A percentile compares a stretch with the other conserved stretches of the same genome.
phyloP scores from a whole-genome alignment of 257 asterid genomes.

The Rauvolfia tetraphylla region DNA sequence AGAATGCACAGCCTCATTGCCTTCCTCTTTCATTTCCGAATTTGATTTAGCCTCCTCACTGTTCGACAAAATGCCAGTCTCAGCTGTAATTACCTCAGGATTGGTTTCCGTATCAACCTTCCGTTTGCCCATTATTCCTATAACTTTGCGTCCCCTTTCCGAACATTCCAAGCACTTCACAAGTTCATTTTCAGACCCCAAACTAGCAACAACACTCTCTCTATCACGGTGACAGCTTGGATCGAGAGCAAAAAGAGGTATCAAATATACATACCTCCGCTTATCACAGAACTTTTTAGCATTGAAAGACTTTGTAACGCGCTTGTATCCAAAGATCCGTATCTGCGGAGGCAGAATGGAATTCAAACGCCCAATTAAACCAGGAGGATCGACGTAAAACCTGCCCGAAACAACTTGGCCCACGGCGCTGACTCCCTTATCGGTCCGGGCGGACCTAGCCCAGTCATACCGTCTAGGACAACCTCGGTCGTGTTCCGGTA shows the following conservation, averaged over 20 bases:
- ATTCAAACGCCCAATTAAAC: slow-evolving; percentile 74
- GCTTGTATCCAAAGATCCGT: slow-evolving; percentile 73
- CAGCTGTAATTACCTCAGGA: slow-evolving; percentile 19
- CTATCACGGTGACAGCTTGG: slow-evolving; percentile 77
- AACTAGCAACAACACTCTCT: slow-evolving; percentile 82
- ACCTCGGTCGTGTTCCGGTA: slow-evolving; percentile 79
- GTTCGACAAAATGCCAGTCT: slow-evolving; percentile 28
- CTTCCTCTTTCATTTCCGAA: slow-evolving; percentile 7
- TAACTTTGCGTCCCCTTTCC: slow-evolving; percentile 82
- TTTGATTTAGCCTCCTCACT: slow-evolving; percentile 15
- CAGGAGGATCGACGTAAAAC: slow-evolving; percentile 84
- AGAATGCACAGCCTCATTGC: slow-evolving; percentile 13
- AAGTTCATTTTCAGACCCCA: slow-evolving; percentile 69
- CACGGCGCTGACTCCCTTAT: slow-evolving; percentile 97
- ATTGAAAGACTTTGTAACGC: slow-evolving; percentile 62
- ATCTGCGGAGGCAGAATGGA: slow-evolving; percentile 61
- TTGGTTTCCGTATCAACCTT: slow-evolving; percentile 27
- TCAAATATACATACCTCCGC: slow-evolving; percentile 81
- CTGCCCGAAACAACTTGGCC: slow-evolving; percentile 95
- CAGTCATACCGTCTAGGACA: slow-evolving; percentile 58
- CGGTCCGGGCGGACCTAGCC: slow-evolving; percentile 92
- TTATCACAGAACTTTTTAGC: slow-evolving; percentile 94
- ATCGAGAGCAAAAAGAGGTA: slow-evolving; percentile 90
- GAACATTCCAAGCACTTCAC: slow-evolving; percentile 84
- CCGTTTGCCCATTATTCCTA: slow-evolving; percentile 69